Evolutionary conservation across 208 protist species (phyloP).

Genomic region (Leishmania guyanensis): DNA sequence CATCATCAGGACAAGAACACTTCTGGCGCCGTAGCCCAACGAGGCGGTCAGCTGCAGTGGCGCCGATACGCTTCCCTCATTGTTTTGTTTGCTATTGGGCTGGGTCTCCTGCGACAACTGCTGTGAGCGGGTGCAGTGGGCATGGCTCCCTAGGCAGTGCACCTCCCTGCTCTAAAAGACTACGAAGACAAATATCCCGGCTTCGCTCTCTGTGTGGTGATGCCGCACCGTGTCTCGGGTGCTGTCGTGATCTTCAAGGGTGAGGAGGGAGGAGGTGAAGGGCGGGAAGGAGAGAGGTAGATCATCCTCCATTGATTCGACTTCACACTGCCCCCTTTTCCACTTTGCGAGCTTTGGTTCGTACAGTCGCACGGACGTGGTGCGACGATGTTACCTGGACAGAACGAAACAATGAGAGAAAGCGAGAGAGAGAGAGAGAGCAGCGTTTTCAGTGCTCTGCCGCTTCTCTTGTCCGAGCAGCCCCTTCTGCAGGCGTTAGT

Average conservation of each 20-base stretch:
- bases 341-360: background rate
- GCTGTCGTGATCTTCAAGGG: background rate
- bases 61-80: constrained; percentile 21
- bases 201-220: background rate
- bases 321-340: background rate
- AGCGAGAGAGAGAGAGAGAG: background rate
- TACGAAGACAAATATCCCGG: background rate
- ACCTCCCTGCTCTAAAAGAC: background rate
- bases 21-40: background rate
- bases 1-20: background rate
- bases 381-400: background rate
- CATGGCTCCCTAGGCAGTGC: background rate
- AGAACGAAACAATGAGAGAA: too few relatives aligned
- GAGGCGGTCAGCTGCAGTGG: constrained; percentile 7
- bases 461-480: background rate
- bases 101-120: constrained; percentile 18
- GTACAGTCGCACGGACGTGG: background rate
- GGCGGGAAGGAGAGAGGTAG: background rate
- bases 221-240: background rate
- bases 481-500: background rate
- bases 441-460: background rate
- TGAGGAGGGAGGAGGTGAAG: background rate
- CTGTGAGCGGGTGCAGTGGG: background rate
- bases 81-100: constrained; percentile 21
- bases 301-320: background rate